Conservation (phyloP, 106 monocot species). For the Ottelia alismoides region DNA sequence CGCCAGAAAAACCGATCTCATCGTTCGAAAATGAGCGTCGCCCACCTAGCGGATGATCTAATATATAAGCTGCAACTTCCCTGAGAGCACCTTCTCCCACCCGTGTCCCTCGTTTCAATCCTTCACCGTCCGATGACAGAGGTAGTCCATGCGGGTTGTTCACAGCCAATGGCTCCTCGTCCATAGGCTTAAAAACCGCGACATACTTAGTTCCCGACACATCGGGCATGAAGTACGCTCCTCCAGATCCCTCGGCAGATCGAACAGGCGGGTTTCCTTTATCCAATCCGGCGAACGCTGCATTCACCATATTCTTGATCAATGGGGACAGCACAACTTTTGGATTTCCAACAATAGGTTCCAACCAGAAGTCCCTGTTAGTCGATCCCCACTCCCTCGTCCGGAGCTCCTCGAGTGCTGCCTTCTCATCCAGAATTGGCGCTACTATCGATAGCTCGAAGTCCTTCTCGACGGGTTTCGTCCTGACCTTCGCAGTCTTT, state of each 20-base stretch:
- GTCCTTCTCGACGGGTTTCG: constrained; percentile 22
- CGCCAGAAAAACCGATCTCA: constrained; percentile 57
- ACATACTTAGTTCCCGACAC: constrained; percentile 26
- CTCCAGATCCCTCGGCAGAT: constrained; percentile 61
- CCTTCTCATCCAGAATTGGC: constrained; percentile 1
- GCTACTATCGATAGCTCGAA: constrained; percentile 27
- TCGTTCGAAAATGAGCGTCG: constrained; percentile 12
- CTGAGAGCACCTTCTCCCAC: constrained; percentile 64
- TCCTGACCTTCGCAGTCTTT: constrained; percentile 31
- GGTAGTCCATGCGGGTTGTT: constrained; percentile 67
- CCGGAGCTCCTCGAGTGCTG: constrained; percentile 4
- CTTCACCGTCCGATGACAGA: constrained; percentile 51
- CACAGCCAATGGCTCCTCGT: constrained; percentile 68
- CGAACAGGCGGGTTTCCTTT: constrained; percentile 36
- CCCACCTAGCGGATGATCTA: constrained; percentile 51
- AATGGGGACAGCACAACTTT: constrained; percentile 25
- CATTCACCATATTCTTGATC: constrained; percentile 22
- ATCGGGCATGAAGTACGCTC: constrained; percentile 65
- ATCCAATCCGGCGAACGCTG: constrained; percentile 37
- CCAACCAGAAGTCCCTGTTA: constrained; percentile 13
- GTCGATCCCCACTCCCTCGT: neutral
- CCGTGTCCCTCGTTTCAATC: constrained; percentile 62
- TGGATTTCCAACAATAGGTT: constrained; percentile 39
- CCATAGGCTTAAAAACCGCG: constrained; percentile 64
- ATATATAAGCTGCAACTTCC: constrained; percentile 69